A percentile compares a stretch with the other conserved stretches of the same genome.
phyloP scores from a whole-genome alignment of 805 yeast genomes.

The Kodamaea kaohsiungensis region DNA sequence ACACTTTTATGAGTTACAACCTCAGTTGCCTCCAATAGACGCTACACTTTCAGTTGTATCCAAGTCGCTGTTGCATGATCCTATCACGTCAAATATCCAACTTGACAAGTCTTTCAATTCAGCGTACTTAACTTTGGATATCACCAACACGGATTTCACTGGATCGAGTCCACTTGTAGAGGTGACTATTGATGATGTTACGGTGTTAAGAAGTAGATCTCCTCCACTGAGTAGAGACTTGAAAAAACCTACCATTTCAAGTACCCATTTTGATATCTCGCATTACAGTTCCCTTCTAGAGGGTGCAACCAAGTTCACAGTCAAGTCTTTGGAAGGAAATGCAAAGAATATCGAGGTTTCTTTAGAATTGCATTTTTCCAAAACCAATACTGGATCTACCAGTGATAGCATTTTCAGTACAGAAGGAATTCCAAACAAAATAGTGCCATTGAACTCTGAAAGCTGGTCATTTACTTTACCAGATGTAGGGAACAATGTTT shows the following conservation, averaged over 20 bases:
- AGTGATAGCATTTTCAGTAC: conserved; percentile 2
- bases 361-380: conserved; percentile 21
- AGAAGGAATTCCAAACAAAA: conserved; percentile 8
- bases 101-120: conserved; percentile 23
- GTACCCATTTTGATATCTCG: conserved; percentile 26
- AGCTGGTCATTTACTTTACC: conserved; percentile 23
- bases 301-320: conserved; percentile 12
- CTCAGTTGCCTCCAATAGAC: not conserved
- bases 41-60: not conserved
- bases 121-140: conserved; percentile 26
- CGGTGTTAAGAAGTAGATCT: conserved; percentile 30
- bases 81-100: conserved; percentile 5
- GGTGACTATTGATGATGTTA: conserved; percentile 21
- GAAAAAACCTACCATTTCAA: conserved; percentile 9
- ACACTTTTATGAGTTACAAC: conserved; percentile 4
- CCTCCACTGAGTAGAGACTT: conserved; percentile 15
- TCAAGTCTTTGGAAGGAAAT: conserved; percentile 25
- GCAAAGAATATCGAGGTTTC: conserved; percentile 18
- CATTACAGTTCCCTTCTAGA: conserved; percentile 23
- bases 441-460: conserved; percentile 21
- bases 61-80: not conserved
- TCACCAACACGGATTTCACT: conserved; percentile 20
- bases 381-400: conserved; percentile 9
- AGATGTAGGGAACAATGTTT: not conserved
- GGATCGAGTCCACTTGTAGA: conserved; percentile 19